A percentile compares a stretch with the other conserved stretches of the same genome.
phyloP scores from a whole-genome alignment of 257 asterid genomes.

The Solanum commersonii region DNA sequence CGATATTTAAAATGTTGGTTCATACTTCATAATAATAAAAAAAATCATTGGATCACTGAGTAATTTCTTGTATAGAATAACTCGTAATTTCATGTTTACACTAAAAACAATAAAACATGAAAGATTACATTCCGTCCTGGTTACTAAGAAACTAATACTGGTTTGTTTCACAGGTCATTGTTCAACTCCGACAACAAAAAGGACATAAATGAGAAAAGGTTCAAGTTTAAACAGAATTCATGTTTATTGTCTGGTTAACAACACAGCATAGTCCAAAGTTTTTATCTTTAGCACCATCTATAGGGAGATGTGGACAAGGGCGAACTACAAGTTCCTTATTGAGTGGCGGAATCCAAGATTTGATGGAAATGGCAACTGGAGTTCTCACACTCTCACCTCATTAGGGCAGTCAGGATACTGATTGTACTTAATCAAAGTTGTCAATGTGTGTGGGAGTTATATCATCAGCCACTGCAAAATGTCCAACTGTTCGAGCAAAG shows the following conservation, averaged over 20 bases:
- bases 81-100: no score
- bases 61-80: no score
- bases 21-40: no score
- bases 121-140: not conserved
- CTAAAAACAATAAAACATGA: no score
- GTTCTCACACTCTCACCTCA: not conserved
- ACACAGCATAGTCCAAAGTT: not conserved
- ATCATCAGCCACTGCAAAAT: constrained; percentile 62
- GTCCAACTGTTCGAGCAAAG: constrained; percentile 77
- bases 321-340: not conserved
- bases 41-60: no score
- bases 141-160: not conserved
- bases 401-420: not conserved
- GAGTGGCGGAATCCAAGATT: not conserved
- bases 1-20: no score
- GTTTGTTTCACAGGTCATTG: not conserved
- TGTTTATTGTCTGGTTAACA: not conserved
- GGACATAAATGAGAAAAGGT: not conserved
- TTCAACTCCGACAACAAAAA: not conserved
- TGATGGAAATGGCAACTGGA: not conserved
- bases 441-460: constrained; percentile 56
- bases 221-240: not conserved
- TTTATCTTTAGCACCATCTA: not conserved
- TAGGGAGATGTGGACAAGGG: not conserved
- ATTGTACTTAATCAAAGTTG: constrained; percentile 43